phyloP scores from a whole-genome alignment of 2,329 filamentous ascomycete genomes.

The Pestalotiopsis sp. region DNA sequence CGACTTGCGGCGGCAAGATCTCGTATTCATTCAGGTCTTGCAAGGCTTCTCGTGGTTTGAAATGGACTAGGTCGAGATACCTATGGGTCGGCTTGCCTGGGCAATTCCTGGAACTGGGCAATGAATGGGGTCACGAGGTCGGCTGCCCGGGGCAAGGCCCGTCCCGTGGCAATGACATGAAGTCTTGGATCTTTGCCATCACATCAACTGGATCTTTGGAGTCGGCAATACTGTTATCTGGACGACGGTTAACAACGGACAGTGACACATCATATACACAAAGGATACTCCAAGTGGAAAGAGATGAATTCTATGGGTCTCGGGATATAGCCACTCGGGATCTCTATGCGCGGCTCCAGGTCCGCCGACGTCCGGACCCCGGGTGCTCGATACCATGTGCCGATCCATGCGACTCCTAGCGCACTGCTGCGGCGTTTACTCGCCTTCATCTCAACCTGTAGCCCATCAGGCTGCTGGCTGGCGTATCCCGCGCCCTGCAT shows the following conservation, averaged over 20 bases:
- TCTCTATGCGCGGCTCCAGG: constrained; percentile 3
- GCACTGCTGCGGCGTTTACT: constrained; percentile 14
- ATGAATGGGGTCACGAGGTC: not conserved
- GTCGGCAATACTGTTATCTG: not conserved
- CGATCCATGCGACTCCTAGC: constrained; percentile 3
- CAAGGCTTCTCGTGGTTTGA: not conserved
- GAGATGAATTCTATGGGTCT: not conserved
- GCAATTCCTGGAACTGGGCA: not conserved
- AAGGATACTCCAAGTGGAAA: not conserved
- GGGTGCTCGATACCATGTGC: not conserved
- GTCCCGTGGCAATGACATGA: not conserved
- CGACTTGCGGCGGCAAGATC: not conserved
- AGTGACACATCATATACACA: not conserved
- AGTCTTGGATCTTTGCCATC: not conserved
- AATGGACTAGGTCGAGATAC: not conserved
- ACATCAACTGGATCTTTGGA: not conserved
- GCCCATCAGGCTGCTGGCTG: not conserved
- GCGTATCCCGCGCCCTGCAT: not conserved
- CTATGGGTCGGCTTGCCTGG: not conserved
- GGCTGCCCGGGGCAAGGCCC: not conserved
- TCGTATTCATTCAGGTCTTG: not conserved
- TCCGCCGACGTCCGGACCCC: constrained; percentile 9
- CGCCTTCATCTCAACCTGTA: constrained; percentile 16
- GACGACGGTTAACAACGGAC: not conserved
- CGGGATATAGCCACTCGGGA: not conserved